phyloP scores from a whole-genome alignment of 106 monocot species.

The Dioscorea zingiberensis region DNA sequence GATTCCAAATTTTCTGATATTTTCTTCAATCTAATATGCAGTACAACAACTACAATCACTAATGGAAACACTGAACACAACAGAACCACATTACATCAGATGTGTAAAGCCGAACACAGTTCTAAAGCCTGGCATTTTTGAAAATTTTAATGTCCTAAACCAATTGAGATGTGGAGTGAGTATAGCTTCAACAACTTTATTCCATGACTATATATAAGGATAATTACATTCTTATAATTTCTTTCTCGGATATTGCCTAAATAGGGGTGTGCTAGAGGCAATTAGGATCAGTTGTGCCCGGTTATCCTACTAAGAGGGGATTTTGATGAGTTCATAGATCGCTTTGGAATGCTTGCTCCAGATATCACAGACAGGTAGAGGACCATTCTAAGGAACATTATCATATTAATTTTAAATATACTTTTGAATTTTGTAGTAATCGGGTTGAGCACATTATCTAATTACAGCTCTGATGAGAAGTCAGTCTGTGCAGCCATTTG shows the following conservation, averaged over 20 bases:
- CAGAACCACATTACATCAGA: conserved; percentile 97
- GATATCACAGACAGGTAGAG: conserved; percentile 78
- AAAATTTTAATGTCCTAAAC: conserved; percentile 85
- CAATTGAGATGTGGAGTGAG: conserved; percentile 95
- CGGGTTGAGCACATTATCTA: no score
- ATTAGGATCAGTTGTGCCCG: conserved; percentile 99
- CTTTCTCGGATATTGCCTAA: background rate
- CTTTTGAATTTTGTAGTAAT: no score
- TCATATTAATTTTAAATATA: no score
- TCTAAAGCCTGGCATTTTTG: conserved; percentile 84
- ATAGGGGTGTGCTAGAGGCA: conserved; percentile 97
- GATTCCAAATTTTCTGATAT: background rate
- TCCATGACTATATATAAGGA: background rate
- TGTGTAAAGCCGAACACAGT: conserved; percentile 93
- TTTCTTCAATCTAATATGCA: conserved; percentile 27
- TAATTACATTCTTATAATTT: background rate
- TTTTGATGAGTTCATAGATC: conserved; percentile 98
- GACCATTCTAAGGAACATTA: background rate
- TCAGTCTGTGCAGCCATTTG: conserved; percentile 74
- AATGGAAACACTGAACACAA: conserved; percentile 95
- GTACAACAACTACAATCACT: conserved; percentile 99
- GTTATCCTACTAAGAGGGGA: conserved; percentile 94
- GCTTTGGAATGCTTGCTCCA: conserved; percentile 95
- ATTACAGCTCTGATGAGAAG: conserved; percentile 89
- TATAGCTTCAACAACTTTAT: conserved; percentile 2